phyloP scores from a whole-genome alignment of 768 basidiomycete species.

The Porphyrellus cyaneotinctus region DNA sequence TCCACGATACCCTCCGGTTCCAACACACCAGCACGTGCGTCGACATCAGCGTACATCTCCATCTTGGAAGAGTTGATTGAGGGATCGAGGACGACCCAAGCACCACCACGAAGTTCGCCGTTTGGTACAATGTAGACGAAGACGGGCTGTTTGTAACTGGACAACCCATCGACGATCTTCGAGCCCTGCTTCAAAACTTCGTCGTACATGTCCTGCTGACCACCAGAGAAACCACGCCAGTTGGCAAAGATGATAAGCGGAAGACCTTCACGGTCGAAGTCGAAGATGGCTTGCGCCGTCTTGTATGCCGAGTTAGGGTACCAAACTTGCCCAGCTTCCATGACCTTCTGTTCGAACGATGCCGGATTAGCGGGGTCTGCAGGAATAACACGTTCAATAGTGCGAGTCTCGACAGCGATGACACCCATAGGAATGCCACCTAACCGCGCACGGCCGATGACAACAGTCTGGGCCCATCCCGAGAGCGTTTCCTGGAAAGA shows the following conservation, averaged over 20 bases:
- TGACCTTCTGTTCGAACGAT: constrained; percentile 95
- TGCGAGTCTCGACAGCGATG: constrained; percentile 97
- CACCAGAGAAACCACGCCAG: constrained; percentile 99
- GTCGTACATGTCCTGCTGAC: constrained; percentile 99
- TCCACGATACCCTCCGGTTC: constrained; percentile 98
- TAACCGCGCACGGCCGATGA: constrained; percentile 92
- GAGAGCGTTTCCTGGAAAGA: constrained; percentile 99
- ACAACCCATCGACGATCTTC: constrained; percentile 97
- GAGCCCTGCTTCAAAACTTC: constrained; percentile 96
- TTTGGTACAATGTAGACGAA: constrained; percentile 99
- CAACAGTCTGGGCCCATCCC: constrained; percentile 99
- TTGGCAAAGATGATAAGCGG: constrained; percentile 99
- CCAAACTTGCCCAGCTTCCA: constrained; percentile 99
- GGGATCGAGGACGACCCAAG: constrained; percentile 98
- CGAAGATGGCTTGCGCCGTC: constrained; percentile 98
- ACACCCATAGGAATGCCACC: constrained; percentile 97
- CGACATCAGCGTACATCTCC: constrained; percentile 99
- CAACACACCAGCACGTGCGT: constrained; percentile 91
- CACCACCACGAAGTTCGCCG: constrained; percentile 97
- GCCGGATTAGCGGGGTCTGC: constrained; percentile 97
- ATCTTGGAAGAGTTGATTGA: constrained; percentile 96
- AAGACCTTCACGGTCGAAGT: constrained; percentile 94
- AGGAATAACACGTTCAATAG: constrained; percentile 92
- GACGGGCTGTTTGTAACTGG: constrained; percentile 94
- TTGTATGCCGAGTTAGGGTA: constrained; percentile 99